Evolutionary conservation across 1,284 basidiomycete genomes (phyloP).

Genomic region (Leccinum colubrinum): DNA sequence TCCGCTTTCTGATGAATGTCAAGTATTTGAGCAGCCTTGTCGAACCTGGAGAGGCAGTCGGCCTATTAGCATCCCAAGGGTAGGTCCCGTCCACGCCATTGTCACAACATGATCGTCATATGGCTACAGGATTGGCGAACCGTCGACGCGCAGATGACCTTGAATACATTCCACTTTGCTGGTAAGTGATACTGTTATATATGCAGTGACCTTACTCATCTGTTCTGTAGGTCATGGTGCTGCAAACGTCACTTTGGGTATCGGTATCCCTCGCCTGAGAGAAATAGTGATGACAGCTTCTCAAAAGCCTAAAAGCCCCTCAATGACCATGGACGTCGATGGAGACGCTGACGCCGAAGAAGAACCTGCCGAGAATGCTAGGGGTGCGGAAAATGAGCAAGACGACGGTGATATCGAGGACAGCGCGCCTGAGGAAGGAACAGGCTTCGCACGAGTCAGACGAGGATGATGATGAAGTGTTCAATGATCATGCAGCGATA

Average conservation of each 20-base stretch:
- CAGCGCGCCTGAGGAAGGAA: conserved; percentile 59
- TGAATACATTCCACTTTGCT: conserved; percentile 99
- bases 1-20: conserved; percentile 82
- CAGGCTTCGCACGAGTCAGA: conserved; percentile 75
- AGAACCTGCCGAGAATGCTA: conserved; percentile 24
- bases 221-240: conserved; percentile 86
- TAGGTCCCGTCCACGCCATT: conserved; percentile 37
- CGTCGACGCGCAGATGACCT: conserved; percentile 95
- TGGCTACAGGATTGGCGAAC: conserved; percentile 84
- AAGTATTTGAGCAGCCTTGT: conserved; percentile 93
- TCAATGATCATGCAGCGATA: conserved; percentile 55
- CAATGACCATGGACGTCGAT: conserved; percentile 63
- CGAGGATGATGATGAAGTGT: conserved; percentile 51
- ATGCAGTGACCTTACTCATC: conserved; percentile 1
- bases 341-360: conserved; percentile 44
- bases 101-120: background rate
- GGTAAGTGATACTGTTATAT: conserved; percentile 45
- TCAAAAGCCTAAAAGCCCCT: conserved; percentile 94
- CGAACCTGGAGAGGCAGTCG: conserved; percentile 98
- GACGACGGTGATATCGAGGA: conserved; percentile 82
- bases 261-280: conserved; percentile 97
- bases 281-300: conserved; percentile 99
- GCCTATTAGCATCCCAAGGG: conserved; percentile 97
- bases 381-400: conserved; percentile 60
- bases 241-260: conserved; percentile 98